These are phyloP conservation scores for Macaranga tanarius DNA, from an alignment of 441 rosid species.

Conservation along the genomic window DNA sequence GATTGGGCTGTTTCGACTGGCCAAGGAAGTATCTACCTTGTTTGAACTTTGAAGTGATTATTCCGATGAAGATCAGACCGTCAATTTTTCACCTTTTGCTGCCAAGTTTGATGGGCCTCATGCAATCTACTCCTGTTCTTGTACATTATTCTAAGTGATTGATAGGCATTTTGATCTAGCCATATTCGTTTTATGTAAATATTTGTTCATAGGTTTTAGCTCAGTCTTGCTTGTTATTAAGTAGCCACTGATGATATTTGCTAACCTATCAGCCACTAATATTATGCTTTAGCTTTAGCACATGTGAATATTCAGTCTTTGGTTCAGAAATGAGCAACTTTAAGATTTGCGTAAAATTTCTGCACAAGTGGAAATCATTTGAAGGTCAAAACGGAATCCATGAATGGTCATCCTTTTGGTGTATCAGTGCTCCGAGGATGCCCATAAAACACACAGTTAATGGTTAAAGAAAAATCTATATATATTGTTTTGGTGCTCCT, in stretches of 20 bases:
- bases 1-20: background rate
- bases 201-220: background rate
- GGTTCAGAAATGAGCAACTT: background rate
- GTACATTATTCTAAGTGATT: background rate
- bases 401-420: too few species aligned
- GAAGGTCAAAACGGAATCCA: background rate
- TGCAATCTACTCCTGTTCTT: background rate
- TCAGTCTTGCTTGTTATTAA: background rate
- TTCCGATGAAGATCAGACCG: background rate
- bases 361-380: background rate
- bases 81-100: slow-evolving; percentile 3
- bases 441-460: too few species aligned
- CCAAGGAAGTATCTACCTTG: background rate
- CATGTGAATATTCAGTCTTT: background rate
- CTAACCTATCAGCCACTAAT: background rate
- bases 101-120: background rate
- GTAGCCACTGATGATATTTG: background rate
- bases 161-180: slow-evolving; percentile 10
- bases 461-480: too few species aligned
- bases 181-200: slow-evolving; percentile 15
- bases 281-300: background rate
- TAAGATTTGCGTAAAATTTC: background rate
- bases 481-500: too few species aligned
- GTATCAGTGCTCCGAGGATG: too few species aligned
- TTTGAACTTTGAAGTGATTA: background rate